A percentile compares a stretch with the other conserved stretches of the same genome.
phyloP scores from a whole-genome alignment of 306 rosid species.

The Cotoneaster glaucophyllus region DNA sequence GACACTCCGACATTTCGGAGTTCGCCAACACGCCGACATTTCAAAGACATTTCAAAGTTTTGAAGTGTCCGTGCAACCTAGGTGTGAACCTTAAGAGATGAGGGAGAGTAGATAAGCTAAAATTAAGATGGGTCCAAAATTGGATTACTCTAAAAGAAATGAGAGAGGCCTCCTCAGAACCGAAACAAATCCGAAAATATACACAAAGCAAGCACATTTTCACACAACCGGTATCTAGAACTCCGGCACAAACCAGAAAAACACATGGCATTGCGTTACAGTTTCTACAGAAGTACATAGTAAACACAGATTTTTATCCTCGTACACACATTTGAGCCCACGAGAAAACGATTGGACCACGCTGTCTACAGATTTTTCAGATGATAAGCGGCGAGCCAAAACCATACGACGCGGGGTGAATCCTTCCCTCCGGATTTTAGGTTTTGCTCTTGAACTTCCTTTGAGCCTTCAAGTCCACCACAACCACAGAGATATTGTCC shows the following conservation, averaged over 20 bases:
- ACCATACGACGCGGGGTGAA: not conserved
- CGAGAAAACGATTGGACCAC: constrained; percentile 14
- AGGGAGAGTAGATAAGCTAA: no score
- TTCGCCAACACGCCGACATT: no score
- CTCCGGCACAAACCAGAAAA: not conserved
- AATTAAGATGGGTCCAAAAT: no score
- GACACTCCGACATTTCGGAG: no score
- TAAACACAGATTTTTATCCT: constrained; percentile 24
- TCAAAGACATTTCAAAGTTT: no score
- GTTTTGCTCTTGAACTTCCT: constrained; percentile 42
- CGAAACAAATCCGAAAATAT: no score
- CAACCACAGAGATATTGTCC: constrained; percentile 42
- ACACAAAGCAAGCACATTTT: not conserved
- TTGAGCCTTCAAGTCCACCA: constrained; percentile 45
- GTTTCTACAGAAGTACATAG: not conserved
- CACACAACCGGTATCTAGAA: not conserved
- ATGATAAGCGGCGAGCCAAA: not conserved
- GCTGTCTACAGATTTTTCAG: not conserved
- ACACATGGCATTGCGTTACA: constrained; percentile 10
- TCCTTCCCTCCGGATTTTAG: not conserved
- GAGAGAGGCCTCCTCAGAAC: not conserved
- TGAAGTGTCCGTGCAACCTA: no score
- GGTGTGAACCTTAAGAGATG: no score
- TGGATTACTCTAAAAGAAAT: not conserved
- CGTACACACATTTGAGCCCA: constrained; percentile 21